Evolutionary conservation across 2,329 filamentous ascomycete genomes (phyloP).

Genomic region (Colletotrichum sp.): DNA sequence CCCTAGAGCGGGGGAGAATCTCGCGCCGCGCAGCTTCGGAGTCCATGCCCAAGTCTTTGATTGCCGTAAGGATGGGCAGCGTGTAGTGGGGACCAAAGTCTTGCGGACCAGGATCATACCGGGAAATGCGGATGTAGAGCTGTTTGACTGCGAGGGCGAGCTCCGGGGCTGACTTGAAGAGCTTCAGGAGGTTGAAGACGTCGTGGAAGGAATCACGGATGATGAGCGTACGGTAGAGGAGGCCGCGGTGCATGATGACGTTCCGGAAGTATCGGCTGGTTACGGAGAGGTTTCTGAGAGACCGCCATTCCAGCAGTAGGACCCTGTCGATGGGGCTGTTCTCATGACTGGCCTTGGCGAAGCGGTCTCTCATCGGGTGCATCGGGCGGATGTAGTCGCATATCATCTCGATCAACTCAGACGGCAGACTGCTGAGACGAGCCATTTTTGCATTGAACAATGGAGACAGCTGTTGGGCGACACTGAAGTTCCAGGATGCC

Average conservation of each 20-base stretch:
- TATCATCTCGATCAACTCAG: background rate
- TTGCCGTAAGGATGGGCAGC: background rate
- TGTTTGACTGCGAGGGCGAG: background rate
- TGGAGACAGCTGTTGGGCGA: accelerated
- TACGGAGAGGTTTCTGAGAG: background rate
- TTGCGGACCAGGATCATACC: accelerated
- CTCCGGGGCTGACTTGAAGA: background rate
- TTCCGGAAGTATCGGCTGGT: background rate
- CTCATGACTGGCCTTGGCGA: background rate
- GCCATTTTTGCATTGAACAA: background rate
- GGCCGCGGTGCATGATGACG: background rate
- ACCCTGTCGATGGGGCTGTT: background rate
- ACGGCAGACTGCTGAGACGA: background rate
- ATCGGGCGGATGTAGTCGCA: background rate
- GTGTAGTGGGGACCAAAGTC: background rate
- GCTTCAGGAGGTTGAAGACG: background rate
- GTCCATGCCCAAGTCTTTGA: background rate
- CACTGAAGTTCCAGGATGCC: accelerated
- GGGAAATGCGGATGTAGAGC: background rate
- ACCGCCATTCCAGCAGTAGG: background rate
- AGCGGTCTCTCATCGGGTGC: background rate
- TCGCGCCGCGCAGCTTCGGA: background rate
- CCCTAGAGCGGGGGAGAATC: background rate
- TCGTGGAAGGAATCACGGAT: background rate
- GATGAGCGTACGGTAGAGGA: background rate